Conservation (phyloP, 2,329 filamentous ascomycete genomes). For the Colletotrichum destructivum region DNA sequence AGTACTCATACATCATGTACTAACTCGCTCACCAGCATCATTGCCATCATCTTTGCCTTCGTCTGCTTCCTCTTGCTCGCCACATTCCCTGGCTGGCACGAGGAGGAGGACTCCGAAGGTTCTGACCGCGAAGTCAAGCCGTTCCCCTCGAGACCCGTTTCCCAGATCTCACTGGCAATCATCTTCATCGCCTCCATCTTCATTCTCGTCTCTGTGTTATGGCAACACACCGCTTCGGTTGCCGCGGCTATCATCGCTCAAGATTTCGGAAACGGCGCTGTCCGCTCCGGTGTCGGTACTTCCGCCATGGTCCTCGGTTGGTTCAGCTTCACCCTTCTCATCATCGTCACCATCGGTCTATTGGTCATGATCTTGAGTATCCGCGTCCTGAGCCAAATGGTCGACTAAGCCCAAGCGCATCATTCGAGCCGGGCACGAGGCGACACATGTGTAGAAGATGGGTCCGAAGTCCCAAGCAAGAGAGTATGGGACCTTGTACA, state of each 20-base stretch:
- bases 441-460: conserved; percentile 25
- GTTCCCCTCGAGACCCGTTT: conserved; percentile 92
- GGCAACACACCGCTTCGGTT: conserved; percentile 97
- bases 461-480: conserved; percentile 11
- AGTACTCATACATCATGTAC: conserved; percentile 14
- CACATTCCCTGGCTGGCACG: conserved; percentile 98
- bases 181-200: conserved; percentile 86
- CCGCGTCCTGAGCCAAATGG: conserved; percentile 78
- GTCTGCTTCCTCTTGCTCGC: conserved; percentile 94
- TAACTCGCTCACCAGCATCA: conserved; percentile 74
- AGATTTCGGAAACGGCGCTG: conserved; percentile 91
- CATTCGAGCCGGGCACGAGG: not conserved
- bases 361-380: conserved; percentile 98
- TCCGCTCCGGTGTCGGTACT: conserved; percentile 90
- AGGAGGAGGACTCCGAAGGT: conserved; percentile 85
- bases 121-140: conserved; percentile 93
- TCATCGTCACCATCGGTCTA: conserved; percentile 95
- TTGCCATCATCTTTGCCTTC: conserved; percentile 97
- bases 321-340: conserved; percentile 95
- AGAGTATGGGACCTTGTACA: conserved; percentile 22
- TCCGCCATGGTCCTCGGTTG: conserved; percentile 97
- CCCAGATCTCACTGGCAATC: conserved; percentile 91
- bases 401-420: conserved; percentile 42
- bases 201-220: conserved; percentile 81
- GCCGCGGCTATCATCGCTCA: conserved; percentile 94